A percentile compares a stretch with the other conserved stretches of the same genome.
Conservation (phyloP, 768 basidiomycete genomes). For the Serendipita vermifera region DNA sequence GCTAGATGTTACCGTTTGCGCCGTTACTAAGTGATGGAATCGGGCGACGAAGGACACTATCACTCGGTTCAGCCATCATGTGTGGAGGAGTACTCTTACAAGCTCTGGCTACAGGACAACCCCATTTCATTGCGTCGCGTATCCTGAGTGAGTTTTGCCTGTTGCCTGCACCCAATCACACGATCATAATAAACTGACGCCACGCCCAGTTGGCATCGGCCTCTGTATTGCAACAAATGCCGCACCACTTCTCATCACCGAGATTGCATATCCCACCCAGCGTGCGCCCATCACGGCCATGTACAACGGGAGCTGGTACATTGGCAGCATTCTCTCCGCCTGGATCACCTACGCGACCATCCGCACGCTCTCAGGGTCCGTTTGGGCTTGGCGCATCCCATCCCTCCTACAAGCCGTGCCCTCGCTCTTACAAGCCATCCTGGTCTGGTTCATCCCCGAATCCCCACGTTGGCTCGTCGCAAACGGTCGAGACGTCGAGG, state of each 20-base stretch:
- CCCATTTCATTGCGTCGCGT: constrained; percentile 39
- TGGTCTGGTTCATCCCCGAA: constrained; percentile 49
- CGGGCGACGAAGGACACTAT: constrained; percentile 39
- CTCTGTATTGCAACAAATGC: constrained; percentile 50
- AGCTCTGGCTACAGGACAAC: constrained; percentile 20
- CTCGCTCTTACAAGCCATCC: constrained; percentile 37
- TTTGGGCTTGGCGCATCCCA: constrained; percentile 60
- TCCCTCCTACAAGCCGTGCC: constrained; percentile 45
- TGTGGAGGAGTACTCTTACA: constrained; percentile 50
- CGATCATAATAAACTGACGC: neutral
- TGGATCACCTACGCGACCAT: constrained; percentile 50
- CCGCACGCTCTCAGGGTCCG: constrained; percentile 30
- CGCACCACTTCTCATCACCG: constrained; percentile 53
- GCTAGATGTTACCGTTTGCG: constrained; percentile 37
- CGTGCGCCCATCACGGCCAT: constrained; percentile 32
- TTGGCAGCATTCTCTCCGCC: constrained; percentile 46
- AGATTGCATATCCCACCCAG: constrained; percentile 58
- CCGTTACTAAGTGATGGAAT: constrained; percentile 37
- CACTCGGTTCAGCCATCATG: constrained; percentile 46
- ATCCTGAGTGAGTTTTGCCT: constrained; percentile 35
- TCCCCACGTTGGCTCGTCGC: constrained; percentile 54
- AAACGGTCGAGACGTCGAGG: constrained; percentile 39
- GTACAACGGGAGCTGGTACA: constrained; percentile 53
- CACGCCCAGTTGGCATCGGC: constrained; percentile 41
- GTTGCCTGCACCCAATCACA: constrained; percentile 19